Percentiles rank a stretch among this genome's conserved stretches.
Evolutionary conservation across 345 rosid species (phyloP).

Genomic region (Ceriops zippeliana): DNA sequence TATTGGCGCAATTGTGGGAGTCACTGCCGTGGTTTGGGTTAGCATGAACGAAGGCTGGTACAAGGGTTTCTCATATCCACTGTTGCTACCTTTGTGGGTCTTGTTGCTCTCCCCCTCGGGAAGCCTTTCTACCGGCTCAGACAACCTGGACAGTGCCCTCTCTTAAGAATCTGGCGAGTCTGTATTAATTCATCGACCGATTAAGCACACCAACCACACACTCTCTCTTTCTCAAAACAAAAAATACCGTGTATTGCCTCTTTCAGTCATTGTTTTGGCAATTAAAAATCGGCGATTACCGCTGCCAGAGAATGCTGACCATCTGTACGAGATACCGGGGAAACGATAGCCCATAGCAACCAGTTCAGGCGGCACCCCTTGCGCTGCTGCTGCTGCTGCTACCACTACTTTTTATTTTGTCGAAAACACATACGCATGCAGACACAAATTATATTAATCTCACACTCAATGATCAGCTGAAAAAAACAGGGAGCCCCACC

Average conservation of each 20-base stretch:
- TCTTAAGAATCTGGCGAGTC: slow-evolving; percentile 36
- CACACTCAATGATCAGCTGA: too few species aligned
- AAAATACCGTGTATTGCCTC: too few species aligned
- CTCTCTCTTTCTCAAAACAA: too few species aligned
- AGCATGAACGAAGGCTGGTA: slow-evolving; percentile 37
- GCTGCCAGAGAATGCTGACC: slow-evolving; percentile 31
- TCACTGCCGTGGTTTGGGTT: slow-evolving; percentile 44
- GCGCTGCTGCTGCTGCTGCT: neutral
- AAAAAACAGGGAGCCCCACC: too few species aligned
- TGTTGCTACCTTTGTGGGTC: slow-evolving; percentile 30
- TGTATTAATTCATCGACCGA: too few species aligned
- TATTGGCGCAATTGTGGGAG: slow-evolving; percentile 42
- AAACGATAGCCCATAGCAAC: slow-evolving; percentile 39
- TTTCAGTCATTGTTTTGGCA: slow-evolving; percentile 35
- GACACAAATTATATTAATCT: too few species aligned
- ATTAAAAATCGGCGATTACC: slow-evolving; percentile 36
- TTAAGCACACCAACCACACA: neutral
- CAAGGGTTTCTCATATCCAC: slow-evolving; percentile 41
- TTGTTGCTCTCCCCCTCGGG: slow-evolving; percentile 34
- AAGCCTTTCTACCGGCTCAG: slow-evolving; percentile 42
- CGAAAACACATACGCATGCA: neutral
- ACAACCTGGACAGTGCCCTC: slow-evolving; percentile 31
- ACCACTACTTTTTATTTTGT: neutral
- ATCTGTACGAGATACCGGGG: slow-evolving; percentile 34
- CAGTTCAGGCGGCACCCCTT: slow-evolving; percentile 41